Conservation (phyloP, 345 rosid genomes). For the Corymbia maculata region DNA sequence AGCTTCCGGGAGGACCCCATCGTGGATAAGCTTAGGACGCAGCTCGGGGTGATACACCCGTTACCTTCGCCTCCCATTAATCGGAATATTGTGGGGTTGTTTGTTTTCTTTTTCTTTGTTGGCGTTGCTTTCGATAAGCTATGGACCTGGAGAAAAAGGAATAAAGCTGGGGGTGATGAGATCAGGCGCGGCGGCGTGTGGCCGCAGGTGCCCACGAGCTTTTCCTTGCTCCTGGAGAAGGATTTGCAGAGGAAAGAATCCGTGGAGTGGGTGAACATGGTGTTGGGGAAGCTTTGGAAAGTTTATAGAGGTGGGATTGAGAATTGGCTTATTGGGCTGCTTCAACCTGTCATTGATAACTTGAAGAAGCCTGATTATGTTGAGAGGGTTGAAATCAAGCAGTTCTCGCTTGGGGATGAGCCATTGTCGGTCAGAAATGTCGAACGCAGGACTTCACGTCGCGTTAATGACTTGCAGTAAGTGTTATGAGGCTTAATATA, state of each 20-base stretch:
- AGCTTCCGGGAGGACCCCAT: conserved; percentile 71
- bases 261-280: conserved; percentile 99
- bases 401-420: conserved; percentile 90
- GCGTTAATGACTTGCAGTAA: conserved; percentile 91
- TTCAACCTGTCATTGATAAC: conserved; percentile 97
- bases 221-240: conserved; percentile 73
- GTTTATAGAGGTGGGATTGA: conserved; percentile 88
- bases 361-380: conserved; percentile 93
- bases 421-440: conserved; percentile 94
- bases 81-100: conserved; percentile 51
- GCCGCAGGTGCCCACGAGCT: conserved; percentile 89
- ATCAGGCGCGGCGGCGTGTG: conserved; percentile 37
- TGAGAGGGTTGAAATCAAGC: conserved; percentile 83
- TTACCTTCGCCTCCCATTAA: conserved; percentile 84
- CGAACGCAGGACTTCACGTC: conserved; percentile 89
- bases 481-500: conserved; percentile 2
- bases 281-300: conserved; percentile 92
- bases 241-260: conserved; percentile 97
- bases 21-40: conserved; percentile 82
- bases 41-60: conserved; percentile 82
- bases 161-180: conserved; percentile 7
- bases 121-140: conserved; percentile 86
- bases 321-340: conserved; percentile 82
- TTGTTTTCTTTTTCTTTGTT: conserved; percentile 83
- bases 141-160: conserved; percentile 66